Evolutionary conservation across 495 filamentous ascomycete species (phyloP).

Genomic region (Penicillium nucicola): DNA sequence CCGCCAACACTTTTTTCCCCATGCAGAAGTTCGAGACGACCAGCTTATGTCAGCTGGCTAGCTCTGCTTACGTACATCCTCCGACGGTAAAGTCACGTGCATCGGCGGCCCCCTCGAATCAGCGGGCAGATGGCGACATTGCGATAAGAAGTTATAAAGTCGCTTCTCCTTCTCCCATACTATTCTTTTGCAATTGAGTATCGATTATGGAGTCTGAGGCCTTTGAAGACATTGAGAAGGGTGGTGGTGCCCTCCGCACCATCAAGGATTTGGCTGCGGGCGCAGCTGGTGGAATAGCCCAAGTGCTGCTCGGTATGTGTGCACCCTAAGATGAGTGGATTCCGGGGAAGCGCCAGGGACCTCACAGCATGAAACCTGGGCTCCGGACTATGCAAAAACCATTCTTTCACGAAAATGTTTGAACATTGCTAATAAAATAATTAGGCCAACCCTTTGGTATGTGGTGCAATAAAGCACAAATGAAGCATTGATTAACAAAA

Average conservation of each 20-base stretch:
- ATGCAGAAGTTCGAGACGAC: conserved; percentile 17
- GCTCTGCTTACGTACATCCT: conserved; percentile 20
- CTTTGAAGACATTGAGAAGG: conserved; percentile 36
- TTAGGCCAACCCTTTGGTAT: conserved; percentile 89
- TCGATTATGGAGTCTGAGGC: conserved; percentile 36
- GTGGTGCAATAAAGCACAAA: conserved; percentile 12
- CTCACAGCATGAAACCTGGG: not conserved
- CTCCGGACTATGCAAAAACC: too few species aligned
- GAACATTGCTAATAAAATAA: conserved; percentile 23
- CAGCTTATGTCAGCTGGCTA: conserved; percentile 6
- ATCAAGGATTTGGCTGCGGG: conserved; percentile 90
- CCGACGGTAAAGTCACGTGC: conserved; percentile 34
- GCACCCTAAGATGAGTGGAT: conserved; percentile 2
- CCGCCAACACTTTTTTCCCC: conserved; percentile 21
- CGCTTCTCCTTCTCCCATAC: conserved; percentile 11
- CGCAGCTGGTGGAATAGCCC: conserved; percentile 87
- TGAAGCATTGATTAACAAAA: conserved; percentile 14
- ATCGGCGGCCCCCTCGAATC: conserved; percentile 35
- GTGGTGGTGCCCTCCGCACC: conserved; percentile 50
- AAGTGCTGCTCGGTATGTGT: conserved; percentile 85
- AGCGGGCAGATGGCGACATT: conserved; percentile 24
- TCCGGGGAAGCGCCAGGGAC: not conserved
- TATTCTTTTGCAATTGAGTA: conserved; percentile 7
- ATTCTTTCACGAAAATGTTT: not conserved
- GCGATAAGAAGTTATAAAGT: conserved; percentile 29